Percentiles rank a stretch among this genome's conserved stretches.
Evolutionary conservation across 202 grass and related monocot species (phyloP).

Genomic region (Thinopyrum obtusiflorum): DNA sequence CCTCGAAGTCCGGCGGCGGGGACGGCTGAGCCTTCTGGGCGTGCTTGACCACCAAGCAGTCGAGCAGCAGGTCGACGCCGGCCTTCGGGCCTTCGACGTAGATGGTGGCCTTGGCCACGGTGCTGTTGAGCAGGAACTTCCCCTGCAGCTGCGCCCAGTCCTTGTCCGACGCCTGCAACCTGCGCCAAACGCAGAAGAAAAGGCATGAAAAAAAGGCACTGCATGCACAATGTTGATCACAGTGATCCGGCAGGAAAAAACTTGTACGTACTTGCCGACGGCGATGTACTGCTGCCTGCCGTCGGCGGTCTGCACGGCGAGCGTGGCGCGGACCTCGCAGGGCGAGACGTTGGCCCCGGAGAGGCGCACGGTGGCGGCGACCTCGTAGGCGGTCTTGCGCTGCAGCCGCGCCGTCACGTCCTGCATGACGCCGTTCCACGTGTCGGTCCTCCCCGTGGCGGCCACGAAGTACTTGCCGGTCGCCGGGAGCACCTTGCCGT

Average conservation of each 20-base stretch:
- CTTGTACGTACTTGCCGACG: slow-evolving; percentile 51
- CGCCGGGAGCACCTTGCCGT: slow-evolving; percentile 60
- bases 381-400: slow-evolving; percentile 66
- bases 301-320: slow-evolving; percentile 55
- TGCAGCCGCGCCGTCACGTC: slow-evolving; percentile 70
- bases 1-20: slow-evolving; percentile 63
- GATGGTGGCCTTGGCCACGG: slow-evolving; percentile 58
- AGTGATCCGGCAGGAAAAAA: not conserved
- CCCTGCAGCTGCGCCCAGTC: slow-evolving; percentile 82
- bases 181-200: not conserved
- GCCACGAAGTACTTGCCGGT: slow-evolving; percentile 76
- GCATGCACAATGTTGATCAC: not conserved
- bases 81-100: slow-evolving; percentile 68
- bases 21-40: slow-evolving; percentile 54
- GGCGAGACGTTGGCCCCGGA: slow-evolving; percentile 29
- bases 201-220: not conserved
- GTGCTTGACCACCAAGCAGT: slow-evolving; percentile 78
- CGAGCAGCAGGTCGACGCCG: slow-evolving; percentile 70
- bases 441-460: slow-evolving; percentile 64
- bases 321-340: slow-evolving; percentile 64
- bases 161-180: slow-evolving; percentile 68
- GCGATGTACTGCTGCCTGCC: slow-evolving; percentile 77
- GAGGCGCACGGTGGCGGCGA: slow-evolving; percentile 61
- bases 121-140: slow-evolving; percentile 73
- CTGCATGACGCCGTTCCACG: slow-evolving; percentile 80